These are phyloP conservation scores for Hyphopichia khmerensis DNA, from an alignment of 1,139 yeast genomes.

Conservation along the genomic window DNA sequence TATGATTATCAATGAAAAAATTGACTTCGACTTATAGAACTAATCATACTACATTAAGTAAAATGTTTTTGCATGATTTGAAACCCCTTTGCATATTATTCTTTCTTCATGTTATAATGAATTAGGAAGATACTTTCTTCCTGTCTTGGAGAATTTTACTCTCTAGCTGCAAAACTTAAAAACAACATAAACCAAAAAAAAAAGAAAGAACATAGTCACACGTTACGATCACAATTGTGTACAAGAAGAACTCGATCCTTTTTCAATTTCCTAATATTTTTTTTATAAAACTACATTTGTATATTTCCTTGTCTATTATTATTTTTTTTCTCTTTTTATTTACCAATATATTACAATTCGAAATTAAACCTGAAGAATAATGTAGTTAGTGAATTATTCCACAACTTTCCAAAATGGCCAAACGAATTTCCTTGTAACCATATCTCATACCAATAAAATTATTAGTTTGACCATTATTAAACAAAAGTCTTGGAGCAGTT, in stretches of 20 bases:
- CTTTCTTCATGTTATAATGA: background rate
- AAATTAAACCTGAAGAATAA: background rate
- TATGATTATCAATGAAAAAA: no score
- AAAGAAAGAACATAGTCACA: background rate
- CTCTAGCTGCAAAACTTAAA: background rate
- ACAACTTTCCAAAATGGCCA: conserved; percentile 33
- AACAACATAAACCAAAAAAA: no score
- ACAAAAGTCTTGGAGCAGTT: conserved; percentile 31
- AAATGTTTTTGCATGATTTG: background rate
- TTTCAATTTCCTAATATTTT: background rate
- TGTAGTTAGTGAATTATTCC: conserved; percentile 12
- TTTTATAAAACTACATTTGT: background rate
- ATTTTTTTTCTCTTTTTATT: background rate
- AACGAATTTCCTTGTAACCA: conserved; percentile 39
- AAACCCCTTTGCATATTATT: background rate
- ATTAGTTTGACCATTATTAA: conserved; percentile 32
- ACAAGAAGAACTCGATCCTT: background rate
- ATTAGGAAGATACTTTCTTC: background rate
- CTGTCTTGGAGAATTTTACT: background rate
- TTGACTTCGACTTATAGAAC: background rate
- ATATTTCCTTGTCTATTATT: background rate
- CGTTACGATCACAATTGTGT: conserved; percentile 1
- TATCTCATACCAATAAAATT: conserved; percentile 18
- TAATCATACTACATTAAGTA: background rate
- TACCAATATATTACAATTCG: background rate